Evolutionary conservation across 805 yeast species (phyloP), one percentile per base, ranked within the genome.

Genomic region (Wickerhamiella qilinensis): DNA sequence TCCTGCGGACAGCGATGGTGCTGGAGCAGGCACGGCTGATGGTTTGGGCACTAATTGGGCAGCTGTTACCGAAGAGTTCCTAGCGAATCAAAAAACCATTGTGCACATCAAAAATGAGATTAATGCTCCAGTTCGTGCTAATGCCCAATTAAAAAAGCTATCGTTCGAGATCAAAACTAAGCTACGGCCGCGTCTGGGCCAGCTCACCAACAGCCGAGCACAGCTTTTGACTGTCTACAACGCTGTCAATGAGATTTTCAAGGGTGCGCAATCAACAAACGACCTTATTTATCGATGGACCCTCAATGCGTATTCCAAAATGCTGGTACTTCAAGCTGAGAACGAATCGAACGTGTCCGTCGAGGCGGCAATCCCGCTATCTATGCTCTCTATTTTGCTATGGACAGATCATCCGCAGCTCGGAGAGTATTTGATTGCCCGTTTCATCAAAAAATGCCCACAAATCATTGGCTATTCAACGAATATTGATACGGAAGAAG

Each of bases 371-470:
- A 51, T 80, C 7, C 93, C 98, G 0, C 60, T 91, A 33, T 94
- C 83, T 0, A 69, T 68, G 48, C 57, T 88, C 25, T 62, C 88
- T 0, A 51, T 71, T 15, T 62, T 65, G 24, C 52, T 85, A 30
- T 52, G 84, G 48, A 52, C 67, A 15, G 59, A 57, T 25, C 68
- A 62, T 47, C 67, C 70, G 0, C 74, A 70, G 6, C 60, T 80
- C 16, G 63, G 67, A 22, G 73, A 73, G 42, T 72, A 61, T 41
- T 53, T 80, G 22, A 59, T 75, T 52, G 93, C 97, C 0, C 68
- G 97, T 45, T 71, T 86, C 52, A 81, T 84, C 25, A 88, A 88
- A 56, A 84, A 85, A 51, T 91, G 97, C 53, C 96, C 97, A 1
- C 70, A 69, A 43, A 69, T 86, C 16, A 75, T 91, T 34, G 98